Base-by-base conservation (phyloP, 2,329 filamentous ascomycete genomes). In the Beauveria sp. region DNA sequence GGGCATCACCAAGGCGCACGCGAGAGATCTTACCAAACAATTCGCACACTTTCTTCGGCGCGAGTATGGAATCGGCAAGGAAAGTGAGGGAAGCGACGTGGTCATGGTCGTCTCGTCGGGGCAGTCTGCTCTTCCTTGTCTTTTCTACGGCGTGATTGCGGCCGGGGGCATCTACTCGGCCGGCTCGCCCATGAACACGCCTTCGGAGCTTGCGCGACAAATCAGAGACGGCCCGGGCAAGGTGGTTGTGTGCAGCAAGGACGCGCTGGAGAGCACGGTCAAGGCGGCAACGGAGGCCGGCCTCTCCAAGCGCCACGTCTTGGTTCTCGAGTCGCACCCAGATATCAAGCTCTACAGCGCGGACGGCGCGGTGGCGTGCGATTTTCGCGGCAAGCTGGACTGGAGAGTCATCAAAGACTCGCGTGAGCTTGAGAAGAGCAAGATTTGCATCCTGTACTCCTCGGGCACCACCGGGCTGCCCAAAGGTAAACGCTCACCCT, bases 121-220 rank as follows among this genome's bases (percentile, higher is more conserved):
- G 2, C 80, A 86, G 64, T 78, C 79, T 51, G 73, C 84, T 5
- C 73, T 86, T 0, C 78, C 82, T 0, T 74, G 78, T 14, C 64
- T 84, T 1, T 82, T 84, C 66, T 86, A 77, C 64, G 80, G 79
- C 16, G 78, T 84, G 57, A 75, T 87, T 51, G 84, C 81, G 3
- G 82, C 83, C 2, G 83, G 80, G 1, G 84, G 83, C 20, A 77
- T 87, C 28, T 86, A 83, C 65, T 82, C 81, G 7, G 79, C 81
- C 5, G 81, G 81, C 0, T 80, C 77, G 52, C 75, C 81, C 0
- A 75, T 77, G 0, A 78, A 76, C 5, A 84, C 82, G 0, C 72
- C 76, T 0, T 66, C 72, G 2, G 84, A 87, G 28, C 69, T 86
- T 9, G 76, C 76, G 3, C 74, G 79, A 41, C 76, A 80, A 66